These are phyloP conservation scores for Capsicum pubescens DNA, from an alignment of 257 asterid species.

Conservation along the genomic window DNA sequence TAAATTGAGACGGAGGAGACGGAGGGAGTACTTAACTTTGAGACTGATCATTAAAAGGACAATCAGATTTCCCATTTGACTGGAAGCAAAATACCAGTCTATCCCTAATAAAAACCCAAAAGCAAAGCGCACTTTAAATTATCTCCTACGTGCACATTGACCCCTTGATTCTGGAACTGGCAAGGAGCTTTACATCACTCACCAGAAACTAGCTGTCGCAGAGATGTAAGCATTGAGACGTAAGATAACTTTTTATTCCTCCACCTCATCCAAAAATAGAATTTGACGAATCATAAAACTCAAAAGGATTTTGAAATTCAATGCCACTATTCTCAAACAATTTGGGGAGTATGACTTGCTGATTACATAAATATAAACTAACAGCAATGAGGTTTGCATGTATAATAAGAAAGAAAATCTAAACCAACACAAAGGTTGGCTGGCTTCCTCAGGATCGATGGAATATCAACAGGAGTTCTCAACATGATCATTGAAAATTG, in stretches of 20 bases:
- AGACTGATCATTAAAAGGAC: too few species aligned
- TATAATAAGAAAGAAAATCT: constrained; percentile 11
- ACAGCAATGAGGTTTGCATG: neutral
- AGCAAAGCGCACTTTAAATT: neutral
- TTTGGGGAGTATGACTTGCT: neutral
- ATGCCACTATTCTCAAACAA: neutral
- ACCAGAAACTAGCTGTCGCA: neutral
- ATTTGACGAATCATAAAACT: neutral
- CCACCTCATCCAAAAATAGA: neutral
- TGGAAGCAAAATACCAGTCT: too few species aligned
- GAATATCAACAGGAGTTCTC: constrained; percentile 9
- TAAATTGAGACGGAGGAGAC: too few species aligned
- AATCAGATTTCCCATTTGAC: too few species aligned
- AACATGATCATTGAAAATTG: neutral
- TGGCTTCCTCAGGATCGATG: neutral
- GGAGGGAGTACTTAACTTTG: too few species aligned
- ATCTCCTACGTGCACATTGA: neutral
- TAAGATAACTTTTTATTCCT: neutral
- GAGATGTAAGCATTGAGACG: neutral
- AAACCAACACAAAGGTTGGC: constrained; percentile 23
- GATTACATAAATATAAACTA: neutral
- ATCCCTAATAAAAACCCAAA: neutral
- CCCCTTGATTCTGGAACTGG: neutral
- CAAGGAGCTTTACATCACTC: neutral
- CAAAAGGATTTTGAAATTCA: neutral